phyloP scores from a whole-genome alignment of 768 basidiomycete genomes.

The Candolleomyces eurysporus region DNA sequence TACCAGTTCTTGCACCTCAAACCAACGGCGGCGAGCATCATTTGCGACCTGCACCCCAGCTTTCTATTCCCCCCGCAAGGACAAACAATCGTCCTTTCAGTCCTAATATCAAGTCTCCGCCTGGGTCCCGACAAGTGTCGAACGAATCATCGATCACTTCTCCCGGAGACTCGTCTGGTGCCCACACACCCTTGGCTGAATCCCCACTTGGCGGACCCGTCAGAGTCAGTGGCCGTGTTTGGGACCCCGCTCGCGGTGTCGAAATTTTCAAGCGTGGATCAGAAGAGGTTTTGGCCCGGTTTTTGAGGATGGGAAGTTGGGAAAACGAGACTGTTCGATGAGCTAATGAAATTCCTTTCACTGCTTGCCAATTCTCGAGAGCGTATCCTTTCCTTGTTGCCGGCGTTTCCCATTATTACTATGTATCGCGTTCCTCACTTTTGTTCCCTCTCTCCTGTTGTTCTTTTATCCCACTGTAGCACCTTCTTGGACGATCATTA shows the following conservation, averaged over 20 bases:
- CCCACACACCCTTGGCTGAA: slow-evolving; percentile 38
- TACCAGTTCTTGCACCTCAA: slow-evolving; percentile 4
- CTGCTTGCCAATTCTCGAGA: too few species aligned
- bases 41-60: slow-evolving; percentile 11
- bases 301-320: slow-evolving; percentile 77
- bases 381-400: slow-evolving; percentile 1
- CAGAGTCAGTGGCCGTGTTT: slow-evolving; percentile 61
- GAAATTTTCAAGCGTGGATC: slow-evolving; percentile 86
- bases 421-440: slow-evolving; percentile 3
- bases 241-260: slow-evolving; percentile 84
- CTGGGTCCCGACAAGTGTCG: slow-evolving; percentile 41
- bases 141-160: slow-evolving; percentile 51
- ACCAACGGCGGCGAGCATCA: slow-evolving; percentile 4
- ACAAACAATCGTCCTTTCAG: slow-evolving; percentile 7
- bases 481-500: slow-evolving; percentile 3
- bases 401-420: slow-evolving; percentile 9
- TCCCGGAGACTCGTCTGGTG: slow-evolving; percentile 54
- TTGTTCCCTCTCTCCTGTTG: neutral
- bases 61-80: slow-evolving; percentile 12
- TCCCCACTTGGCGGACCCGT: slow-evolving; percentile 34
- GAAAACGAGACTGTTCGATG: slow-evolving; percentile 46
- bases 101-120: slow-evolving; percentile 18
- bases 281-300: slow-evolving; percentile 82
- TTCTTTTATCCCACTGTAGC: neutral
- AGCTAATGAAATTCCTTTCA: slow-evolving; percentile 6